Base-by-base conservation (phyloP, 2,329 filamentous ascomycete genomes). In the Xylariaceae sp. region DNA sequence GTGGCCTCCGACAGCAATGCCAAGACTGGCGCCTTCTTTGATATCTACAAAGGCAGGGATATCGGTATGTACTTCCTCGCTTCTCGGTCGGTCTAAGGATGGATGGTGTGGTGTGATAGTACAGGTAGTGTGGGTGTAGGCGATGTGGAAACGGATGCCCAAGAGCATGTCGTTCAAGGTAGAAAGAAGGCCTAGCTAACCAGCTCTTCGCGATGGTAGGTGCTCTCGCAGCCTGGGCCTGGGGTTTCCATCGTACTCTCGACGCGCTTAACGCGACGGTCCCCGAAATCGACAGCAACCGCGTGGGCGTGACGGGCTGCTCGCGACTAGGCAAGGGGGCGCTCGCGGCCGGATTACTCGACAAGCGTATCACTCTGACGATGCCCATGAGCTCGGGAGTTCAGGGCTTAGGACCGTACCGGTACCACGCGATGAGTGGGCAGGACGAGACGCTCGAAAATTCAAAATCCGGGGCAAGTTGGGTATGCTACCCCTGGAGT, bases 301-400 rank as follows among this genome's bases (percentile, higher is more conserved):
- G 70, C 11, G 73, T 77, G 12, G 80, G 79, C 52, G 80, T 83
- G 12, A 83, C 81, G 14, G 81, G 81, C 4, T 84, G 81, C 70
- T 83, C 80, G 31, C 78, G 81, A 1, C 78, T 83, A 19, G 82
- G 80, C 49, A 84, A 83, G 62, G 81, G 78, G 12, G 80, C 81
- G 4, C 74, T 84, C 0, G 78, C 82, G 5, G 80, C 81, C 1
- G 80, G 79, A 0, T 76, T 82, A 1, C 74, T 84, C 36, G 81
- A 83, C 66, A 65, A 68, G 40, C 80, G 81, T 48, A 79, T 84
- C 65, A 79, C 81, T 23, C 73, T 84, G n/a, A 82, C 79, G 37
- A 78, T 84, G 68, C 80, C 81, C 11, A 82, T 84, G 74, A 81
- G 81, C 62, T 80, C 79, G 31, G 81, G 82, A n/a, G 78, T 82